Evolutionary conservation across 176 grass and related monocot species (phyloP).

Genomic region (Eragrostis curvula): DNA sequence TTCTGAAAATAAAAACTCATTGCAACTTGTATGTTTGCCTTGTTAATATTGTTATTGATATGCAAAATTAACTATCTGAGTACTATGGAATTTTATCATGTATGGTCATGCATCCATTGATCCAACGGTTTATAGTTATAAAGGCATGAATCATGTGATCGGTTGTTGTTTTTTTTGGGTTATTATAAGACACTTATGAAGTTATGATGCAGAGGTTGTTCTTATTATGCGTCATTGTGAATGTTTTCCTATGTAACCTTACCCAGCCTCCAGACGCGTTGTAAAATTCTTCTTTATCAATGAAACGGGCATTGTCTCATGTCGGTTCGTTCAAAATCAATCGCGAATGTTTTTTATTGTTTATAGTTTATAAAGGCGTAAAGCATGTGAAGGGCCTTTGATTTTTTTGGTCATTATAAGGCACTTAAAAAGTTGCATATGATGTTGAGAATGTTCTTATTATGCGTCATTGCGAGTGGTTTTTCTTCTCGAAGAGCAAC

Average conservation of each 20-base stretch:
- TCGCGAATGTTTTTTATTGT: no score
- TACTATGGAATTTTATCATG: background rate
- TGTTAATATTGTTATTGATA: background rate
- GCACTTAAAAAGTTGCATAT: background rate
- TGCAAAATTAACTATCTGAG: background rate
- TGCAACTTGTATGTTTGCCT: background rate
- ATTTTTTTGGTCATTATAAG: background rate
- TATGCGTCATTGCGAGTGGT: background rate
- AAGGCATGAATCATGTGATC: background rate
- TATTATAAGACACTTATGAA: no score
- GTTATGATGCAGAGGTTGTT: no score
- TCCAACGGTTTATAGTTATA: background rate
- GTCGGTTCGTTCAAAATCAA: no score
- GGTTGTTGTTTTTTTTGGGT: no score
- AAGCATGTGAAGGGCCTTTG: background rate
- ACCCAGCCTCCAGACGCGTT: no score
- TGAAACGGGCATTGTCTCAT: no score
- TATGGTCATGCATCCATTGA: slow-evolving; percentile 16
- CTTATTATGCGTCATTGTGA: no score
- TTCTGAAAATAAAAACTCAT: background rate
- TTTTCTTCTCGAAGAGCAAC: background rate
- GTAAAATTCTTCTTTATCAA: no score
- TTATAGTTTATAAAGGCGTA: background rate
- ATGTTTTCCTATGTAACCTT: no score
- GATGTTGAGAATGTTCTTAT: background rate